Percentiles rank a stretch among this genome's conserved stretches.
phyloP scores from a whole-genome alignment of 2,329 filamentous ascomycete species.

The Penicillium freii region DNA sequence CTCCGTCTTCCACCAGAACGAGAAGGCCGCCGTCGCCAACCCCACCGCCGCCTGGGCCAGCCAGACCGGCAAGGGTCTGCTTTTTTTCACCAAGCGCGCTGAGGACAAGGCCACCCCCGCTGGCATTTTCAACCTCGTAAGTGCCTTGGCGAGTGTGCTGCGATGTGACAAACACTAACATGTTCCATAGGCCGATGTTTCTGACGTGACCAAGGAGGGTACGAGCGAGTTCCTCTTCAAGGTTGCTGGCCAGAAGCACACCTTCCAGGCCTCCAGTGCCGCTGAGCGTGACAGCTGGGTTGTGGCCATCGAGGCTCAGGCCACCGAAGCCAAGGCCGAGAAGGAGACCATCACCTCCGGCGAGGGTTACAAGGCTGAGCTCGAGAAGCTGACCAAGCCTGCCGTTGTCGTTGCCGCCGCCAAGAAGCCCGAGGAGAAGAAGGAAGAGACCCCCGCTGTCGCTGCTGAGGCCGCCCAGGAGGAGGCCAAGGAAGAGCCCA shows the following conservation, averaged over 20 bases:
- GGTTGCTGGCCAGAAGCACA: conserved; percentile 84
- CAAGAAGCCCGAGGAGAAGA: conserved; percentile 24
- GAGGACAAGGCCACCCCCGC: conserved; percentile 77
- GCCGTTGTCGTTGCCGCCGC: conserved; percentile 33
- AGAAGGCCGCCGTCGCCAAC: conserved; percentile 80
- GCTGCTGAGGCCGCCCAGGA: conserved; percentile 36
- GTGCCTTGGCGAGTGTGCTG: conserved; percentile 30
- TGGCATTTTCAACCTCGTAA: conserved; percentile 81
- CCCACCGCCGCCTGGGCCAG: conserved; percentile 83
- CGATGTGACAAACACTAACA: conserved; percentile 30
- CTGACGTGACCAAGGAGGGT: conserved; percentile 73
- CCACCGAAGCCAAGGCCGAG: conserved; percentile 65
- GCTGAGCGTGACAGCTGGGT: conserved; percentile 93
- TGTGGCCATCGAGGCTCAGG: conserved; percentile 75
- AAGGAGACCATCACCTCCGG: conserved; percentile 66
- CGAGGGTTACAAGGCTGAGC: conserved; percentile 83
- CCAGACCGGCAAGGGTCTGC: conserved; percentile 90
- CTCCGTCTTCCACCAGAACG: conserved; percentile 74
- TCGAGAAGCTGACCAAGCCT: conserved; percentile 64
- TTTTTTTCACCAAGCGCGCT: conserved; percentile 84
- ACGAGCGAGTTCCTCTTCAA: conserved; percentile 81
- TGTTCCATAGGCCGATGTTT: conserved; percentile 57
- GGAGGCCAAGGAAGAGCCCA: conserved; percentile 21
- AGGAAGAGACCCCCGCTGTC: conserved; percentile 35
- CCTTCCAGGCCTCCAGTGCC: conserved; percentile 74